Base-by-base conservation (phyloP, 208 protist species). In the Leishmania braziliensis region DNA sequence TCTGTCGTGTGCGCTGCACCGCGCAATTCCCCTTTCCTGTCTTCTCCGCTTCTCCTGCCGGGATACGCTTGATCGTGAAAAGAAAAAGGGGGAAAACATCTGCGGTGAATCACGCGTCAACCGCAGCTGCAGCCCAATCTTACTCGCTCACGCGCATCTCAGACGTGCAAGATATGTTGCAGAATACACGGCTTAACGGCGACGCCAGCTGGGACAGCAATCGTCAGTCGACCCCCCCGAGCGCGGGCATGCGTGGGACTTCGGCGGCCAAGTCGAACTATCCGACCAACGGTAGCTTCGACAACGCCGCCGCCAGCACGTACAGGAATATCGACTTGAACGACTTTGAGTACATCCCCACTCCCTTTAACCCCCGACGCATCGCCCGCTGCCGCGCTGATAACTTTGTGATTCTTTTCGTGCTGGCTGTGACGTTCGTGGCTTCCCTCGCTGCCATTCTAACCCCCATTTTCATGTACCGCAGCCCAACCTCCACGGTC, bases 341-440 rank as follows among this genome's bases (percentile, higher is more conserved):
- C 43, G 66, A 81, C 29, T 88, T 82, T 23, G 80, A 86, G 29
- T 88, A 78, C 74, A 84, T 77, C n/a, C 79, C 88, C 0, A 88
- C 88, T 0, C 79, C 80, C 5, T 89, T 85, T 43, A 86, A 76
- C 68, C 88, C 86, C 4, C 58, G 78, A 46, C 82, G 80, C 53
- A 83, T 83, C n/a, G 82, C 87, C 33, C 80, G 79, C 51, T 90
- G 81, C 68, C 83, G 86, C 18, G 0, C 86, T 3, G 86, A 90
- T 36, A 88, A 88, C 71, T 66, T 90, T n/a, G 36, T 84, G 5
- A n/a, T 89, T 33, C 73, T 75, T 9, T 73, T 81, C 4, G 81
- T 81, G 18, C 54, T 87, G 51, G 2, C 78, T 20, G n/a, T 83
- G 12, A 75, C 65, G 48, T 72, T 90, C 53, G 54, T 84, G 10